Conservation (phyloP, 2,329 filamentous ascomycete genomes). For the Gremmenia infestans region DNA sequence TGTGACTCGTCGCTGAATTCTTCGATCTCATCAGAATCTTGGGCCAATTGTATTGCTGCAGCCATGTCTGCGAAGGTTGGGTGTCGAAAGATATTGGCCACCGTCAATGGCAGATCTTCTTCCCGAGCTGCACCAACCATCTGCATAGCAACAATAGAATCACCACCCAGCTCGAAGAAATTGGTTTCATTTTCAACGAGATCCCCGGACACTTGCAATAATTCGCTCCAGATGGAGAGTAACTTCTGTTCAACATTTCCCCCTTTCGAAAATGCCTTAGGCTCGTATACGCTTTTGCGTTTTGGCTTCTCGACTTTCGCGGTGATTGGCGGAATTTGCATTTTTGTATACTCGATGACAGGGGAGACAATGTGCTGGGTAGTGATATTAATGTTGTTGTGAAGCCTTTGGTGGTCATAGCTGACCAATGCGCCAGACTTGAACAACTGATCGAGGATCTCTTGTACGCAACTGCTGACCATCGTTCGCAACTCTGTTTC, state of each 20-base stretch:
- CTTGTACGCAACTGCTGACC: conserved; percentile 5
- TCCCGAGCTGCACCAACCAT: conserved; percentile 37
- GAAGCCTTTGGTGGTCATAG: not conserved
- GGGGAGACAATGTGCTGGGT: not conserved
- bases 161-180: conserved; percentile 37
- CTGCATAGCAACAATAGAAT: conserved; percentile 37
- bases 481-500: conserved; percentile 1
- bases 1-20: not conserved
- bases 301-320: not conserved
- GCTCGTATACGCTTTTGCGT: not conserved
- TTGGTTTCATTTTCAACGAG: conserved; percentile 27
- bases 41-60: conserved; percentile 22
- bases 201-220: conserved; percentile 14
- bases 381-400: not conserved
- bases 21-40: not conserved
- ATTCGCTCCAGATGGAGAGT: conserved; percentile 13
- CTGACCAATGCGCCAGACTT: conserved; percentile 2
- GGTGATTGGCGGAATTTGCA: not conserved
- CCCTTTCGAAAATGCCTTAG: not conserved
- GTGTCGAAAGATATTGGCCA: conserved; percentile 39
- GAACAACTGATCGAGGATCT: conserved; percentile 8
- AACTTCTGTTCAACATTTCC: conserved; percentile 9
- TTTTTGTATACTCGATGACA: conserved; percentile 6
- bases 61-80: conserved; percentile 43
- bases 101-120: conserved; percentile 34